Percentiles rank a stretch among this genome's conserved stretches.
Conservation (phyloP, 495 filamentous ascomycete genomes). For the Rhypophila decipiens region DNA sequence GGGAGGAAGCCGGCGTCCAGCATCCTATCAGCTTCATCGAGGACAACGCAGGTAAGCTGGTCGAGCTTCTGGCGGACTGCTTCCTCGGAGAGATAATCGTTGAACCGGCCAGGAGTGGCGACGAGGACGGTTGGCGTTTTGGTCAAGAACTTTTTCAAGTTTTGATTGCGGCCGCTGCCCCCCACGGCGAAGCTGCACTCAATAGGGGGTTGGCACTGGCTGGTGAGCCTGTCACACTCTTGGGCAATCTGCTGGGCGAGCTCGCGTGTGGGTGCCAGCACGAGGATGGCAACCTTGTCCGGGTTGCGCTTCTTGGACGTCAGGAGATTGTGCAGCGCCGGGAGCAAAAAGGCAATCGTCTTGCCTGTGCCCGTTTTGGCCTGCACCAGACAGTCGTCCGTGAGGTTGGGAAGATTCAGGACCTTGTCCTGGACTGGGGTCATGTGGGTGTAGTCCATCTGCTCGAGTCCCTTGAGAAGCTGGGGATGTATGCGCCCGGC, state of each 20-base stretch:
- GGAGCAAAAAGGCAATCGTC: constrained; percentile 85
- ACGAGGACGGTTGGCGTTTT: constrained; percentile 75
- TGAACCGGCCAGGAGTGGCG: constrained; percentile 83
- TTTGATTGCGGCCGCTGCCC: constrained; percentile 86
- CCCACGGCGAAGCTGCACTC: constrained; percentile 96
- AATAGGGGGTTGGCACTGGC: constrained; percentile 57
- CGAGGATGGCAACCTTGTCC: constrained; percentile 53
- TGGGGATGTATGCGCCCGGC: constrained; percentile 31
- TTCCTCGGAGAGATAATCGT: constrained; percentile 79
- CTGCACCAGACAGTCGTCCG: constrained; percentile 66
- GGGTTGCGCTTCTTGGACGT: constrained; percentile 40
- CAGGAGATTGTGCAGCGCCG: constrained; percentile 57
- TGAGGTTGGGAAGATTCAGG: constrained; percentile 59
- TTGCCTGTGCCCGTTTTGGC: constrained; percentile 91
- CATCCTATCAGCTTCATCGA: constrained; percentile 96
- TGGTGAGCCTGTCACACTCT: constrained; percentile 61
- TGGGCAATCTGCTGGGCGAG: constrained; percentile 87
- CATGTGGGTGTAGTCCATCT: constrained; percentile 69
- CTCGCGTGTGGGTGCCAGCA: constrained; percentile 86
- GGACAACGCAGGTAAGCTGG: constrained; percentile 61
- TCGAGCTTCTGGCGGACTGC: constrained; percentile 70
- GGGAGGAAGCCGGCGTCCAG: constrained; percentile 92
- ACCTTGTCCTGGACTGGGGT: constrained; percentile 76
- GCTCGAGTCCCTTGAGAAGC: constrained; percentile 57
- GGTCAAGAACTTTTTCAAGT: constrained; percentile 61